These are phyloP conservation scores for Verruconis gallopava DNA, from an alignment of 2,329 filamentous ascomycete species.

Conservation along the genomic window DNA sequence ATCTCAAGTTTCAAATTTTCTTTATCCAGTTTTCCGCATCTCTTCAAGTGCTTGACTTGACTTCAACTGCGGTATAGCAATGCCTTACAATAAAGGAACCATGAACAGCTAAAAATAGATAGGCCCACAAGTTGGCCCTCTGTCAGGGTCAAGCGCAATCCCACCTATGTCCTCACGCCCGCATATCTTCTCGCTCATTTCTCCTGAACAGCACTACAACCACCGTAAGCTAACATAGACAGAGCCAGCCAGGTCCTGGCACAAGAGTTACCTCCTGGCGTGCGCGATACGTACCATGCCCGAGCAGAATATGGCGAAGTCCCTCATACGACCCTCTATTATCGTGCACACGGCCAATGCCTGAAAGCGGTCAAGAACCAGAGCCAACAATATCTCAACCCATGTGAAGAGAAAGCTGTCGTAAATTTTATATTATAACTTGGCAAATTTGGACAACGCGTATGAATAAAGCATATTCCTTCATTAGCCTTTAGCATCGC, in stretches of 20 bases:
- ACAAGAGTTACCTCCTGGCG: conserved; percentile 6
- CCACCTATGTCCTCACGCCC: no score
- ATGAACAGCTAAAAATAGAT: no score
- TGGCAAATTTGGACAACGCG: conserved; percentile 11
- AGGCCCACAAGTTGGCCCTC: no score
- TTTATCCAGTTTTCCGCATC: no score
- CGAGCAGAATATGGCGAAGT: conserved; percentile 10
- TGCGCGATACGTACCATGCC: conserved; percentile 9
- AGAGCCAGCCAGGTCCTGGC: conserved; percentile 11
- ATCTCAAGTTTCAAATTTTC: no score
- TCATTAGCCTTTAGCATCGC: conserved; percentile 7
- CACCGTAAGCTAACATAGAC: conserved; percentile 10
- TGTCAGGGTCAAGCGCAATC: no score
- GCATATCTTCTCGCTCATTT: no score
- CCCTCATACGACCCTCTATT: conserved; percentile 14
- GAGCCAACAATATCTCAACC: conserved; percentile 2
- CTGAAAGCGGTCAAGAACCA: conserved; percentile 8
- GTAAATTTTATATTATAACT: conserved; percentile 11
- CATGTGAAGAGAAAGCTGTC: conserved; percentile 12
- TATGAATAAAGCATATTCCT: conserved; percentile 13
- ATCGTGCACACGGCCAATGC: conserved; percentile 12
- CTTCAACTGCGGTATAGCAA: no score
- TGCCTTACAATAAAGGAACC: no score
- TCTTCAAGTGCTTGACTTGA: no score
- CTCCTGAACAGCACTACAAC: neutral